Percentiles rank a stretch among this genome's conserved stretches.
These are phyloP conservation scores for Salvia sclarea DNA, from an alignment of 305 asterid species.

Conservation along the genomic window DNA sequence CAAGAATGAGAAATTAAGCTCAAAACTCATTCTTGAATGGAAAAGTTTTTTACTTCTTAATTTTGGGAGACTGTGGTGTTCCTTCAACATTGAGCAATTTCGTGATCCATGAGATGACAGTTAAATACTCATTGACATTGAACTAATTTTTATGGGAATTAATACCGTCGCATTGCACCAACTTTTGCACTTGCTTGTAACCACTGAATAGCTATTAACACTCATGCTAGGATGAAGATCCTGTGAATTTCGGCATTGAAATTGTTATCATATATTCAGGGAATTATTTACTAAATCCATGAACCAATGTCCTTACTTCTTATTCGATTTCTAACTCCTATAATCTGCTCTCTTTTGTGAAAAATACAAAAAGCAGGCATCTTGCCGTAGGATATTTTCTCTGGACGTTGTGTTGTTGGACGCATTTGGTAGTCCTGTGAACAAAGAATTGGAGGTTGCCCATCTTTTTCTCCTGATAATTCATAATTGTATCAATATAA, in stretches of 20 bases:
- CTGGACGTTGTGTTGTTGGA: slow-evolving; percentile 66
- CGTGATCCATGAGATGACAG: neutral
- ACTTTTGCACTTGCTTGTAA: neutral
- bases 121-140: slow-evolving; percentile 15
- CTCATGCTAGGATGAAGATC: neutral
- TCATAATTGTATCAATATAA: slow-evolving; percentile 9
- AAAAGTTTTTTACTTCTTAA: neutral
- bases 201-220: neutral
- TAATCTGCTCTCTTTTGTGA: neutral
- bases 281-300: neutral
- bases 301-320: neutral
- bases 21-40: neutral
- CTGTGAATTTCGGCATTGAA: neutral
- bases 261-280: neutral
- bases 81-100: slow-evolving; percentile 2
- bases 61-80: neutral
- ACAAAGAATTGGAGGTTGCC: slow-evolving; percentile 72
- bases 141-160: no score
- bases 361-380: slow-evolving; percentile 57
- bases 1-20: neutral
- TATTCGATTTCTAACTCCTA: slow-evolving; percentile 13
- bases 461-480: slow-evolving; percentile 22
- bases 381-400: slow-evolving; percentile 83
- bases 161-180: neutral
- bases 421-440: slow-evolving; percentile 57